Base-by-base conservation (phyloP, 1,284 basidiomycete species). In the Heliocybe sulcata region DNA sequence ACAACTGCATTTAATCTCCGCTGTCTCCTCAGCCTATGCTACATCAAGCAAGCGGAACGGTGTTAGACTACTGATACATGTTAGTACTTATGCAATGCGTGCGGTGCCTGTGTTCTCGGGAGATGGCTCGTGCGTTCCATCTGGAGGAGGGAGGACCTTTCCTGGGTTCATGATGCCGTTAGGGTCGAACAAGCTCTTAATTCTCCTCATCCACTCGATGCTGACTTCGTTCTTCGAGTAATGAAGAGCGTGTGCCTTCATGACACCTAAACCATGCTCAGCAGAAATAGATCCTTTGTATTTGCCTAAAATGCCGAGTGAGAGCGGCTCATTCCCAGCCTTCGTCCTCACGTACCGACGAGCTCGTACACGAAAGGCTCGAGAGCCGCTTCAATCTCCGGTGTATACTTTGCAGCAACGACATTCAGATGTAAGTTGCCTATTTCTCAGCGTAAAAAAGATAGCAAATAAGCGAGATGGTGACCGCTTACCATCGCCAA, bases 351-450 rank as follows among this genome's bases (percentile, higher is more conserved):
- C 87, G 63, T 63, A 86, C 87, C 76, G 57, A 95, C 91, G 57
- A 97, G 81, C 70, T 99, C 94, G 69, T 96, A 99, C 33, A 99
- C 82, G 69, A 92, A 98, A 6, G 96, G 96, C 67, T 99, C 97
- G 23, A 99, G 79, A 11, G 92, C 88, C 50, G 80, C 80, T 67
- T 95, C 87, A 50, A 98, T 83, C 68, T 94, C 92, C 1, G 83
- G 78, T 2, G 87, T 83, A 69, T 95, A 99, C 35, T 81, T 75
- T 54, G 87, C 73, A 0, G 95, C 94, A n/a, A 95, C 82, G 52
- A 96, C 82, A 69, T 99, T 99, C 67, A 99, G 74, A 67, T 99
- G 96, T 52, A 99, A 71, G 65, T 99, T 99, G 12, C 93, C 92
- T 94, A 61, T 12, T 50, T 53, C 56, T 16, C 6, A 35, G 53